Evolutionary conservation across 164 flowering plant genomes (phyloP).

Genomic region (Stephania yunnanensis): DNA sequence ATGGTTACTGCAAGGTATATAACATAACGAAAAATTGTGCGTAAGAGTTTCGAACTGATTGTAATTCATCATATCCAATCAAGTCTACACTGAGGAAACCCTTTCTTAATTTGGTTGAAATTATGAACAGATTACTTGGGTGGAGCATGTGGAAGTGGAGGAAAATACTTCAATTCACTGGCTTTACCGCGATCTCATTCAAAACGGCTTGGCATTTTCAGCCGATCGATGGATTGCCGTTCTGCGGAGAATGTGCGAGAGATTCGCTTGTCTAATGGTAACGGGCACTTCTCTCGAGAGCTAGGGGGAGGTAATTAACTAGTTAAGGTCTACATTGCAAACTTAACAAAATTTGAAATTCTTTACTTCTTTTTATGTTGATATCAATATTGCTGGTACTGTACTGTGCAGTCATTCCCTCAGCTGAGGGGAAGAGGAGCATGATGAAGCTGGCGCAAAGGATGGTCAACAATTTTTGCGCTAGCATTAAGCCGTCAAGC

Average conservation of each 20-base stretch:
- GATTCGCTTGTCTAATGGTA: slow-evolving; percentile 27
- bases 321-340: not conserved
- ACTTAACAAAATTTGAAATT: not conserved
- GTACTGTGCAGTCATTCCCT: slow-evolving; percentile 24
- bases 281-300: slow-evolving; percentile 14
- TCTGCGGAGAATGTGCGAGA: slow-evolving; percentile 42
- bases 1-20: slow-evolving; percentile 71
- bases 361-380: not conserved
- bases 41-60: not conserved
- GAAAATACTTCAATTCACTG: slow-evolving; percentile 28
- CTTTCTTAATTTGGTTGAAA: not conserved
- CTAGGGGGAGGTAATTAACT: slow-evolving; percentile 24
- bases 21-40: too few relatives aligned
- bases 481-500: slow-evolving; percentile 53
- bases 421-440: slow-evolving; percentile 43
- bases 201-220: slow-evolving; percentile 46
- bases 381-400: not conserved
- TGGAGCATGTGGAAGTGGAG: slow-evolving; percentile 48
- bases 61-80: not conserved
- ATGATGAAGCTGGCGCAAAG: slow-evolving; percentile 61
- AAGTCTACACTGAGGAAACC: not conserved
- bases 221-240: slow-evolving; percentile 47
- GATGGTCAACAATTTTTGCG: slow-evolving; percentile 61
- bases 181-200: slow-evolving; percentile 31
- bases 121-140: slow-evolving; percentile 42